Base-by-base conservation (phyloP, 345 rosid genomes). In the Lepidium africanum region DNA sequence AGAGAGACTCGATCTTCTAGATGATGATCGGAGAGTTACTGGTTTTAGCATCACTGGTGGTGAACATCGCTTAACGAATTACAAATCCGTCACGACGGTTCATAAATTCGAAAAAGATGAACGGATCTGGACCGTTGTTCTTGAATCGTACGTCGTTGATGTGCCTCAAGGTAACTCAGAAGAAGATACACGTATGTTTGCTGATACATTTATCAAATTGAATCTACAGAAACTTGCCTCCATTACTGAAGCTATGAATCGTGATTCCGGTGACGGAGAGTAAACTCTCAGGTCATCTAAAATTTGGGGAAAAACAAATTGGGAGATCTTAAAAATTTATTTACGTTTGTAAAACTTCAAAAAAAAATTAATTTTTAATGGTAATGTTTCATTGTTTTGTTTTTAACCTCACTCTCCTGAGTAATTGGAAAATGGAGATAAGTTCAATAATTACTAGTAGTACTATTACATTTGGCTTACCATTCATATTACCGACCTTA, bases 91-190 rank as follows among this genome's bases (percentile, higher is more conserved):
- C 11, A 89, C 96, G 47, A 78, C 90, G 25, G 86, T 86, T 61
- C 95, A 92, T 76, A 83, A 78, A 14, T 74, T 84, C 55, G 76
- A 80, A 10, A 17, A 47, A n/a, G 45, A 38, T 7, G 65, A 15
- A 23, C 57, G 49, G 83, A 75, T 76, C 81, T 74, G 82, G 83
- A 86, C 86, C 45, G 76, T 87, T 11, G 96, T 87, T 51, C 71
- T 92, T 62, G 96, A 92, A 70, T 86, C 92, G 1, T 92, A 92
- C 71, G 83, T 84, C 1, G 96, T 92, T 4, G 98, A 89, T 66
- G 86, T 82, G 4, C 98, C 96, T 16, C 88, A 85, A 65, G 98
- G 98, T 48, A 92, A 92, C 52, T 78, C 98, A n/a, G 96, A 86
- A 74, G 98, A 89, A 67, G 98, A 92, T 81, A 89, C 96, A 23